Evolutionary conservation across 768 basidiomycete species (phyloP).

Genomic region (Pilatotrama ljubarskyi): DNA sequence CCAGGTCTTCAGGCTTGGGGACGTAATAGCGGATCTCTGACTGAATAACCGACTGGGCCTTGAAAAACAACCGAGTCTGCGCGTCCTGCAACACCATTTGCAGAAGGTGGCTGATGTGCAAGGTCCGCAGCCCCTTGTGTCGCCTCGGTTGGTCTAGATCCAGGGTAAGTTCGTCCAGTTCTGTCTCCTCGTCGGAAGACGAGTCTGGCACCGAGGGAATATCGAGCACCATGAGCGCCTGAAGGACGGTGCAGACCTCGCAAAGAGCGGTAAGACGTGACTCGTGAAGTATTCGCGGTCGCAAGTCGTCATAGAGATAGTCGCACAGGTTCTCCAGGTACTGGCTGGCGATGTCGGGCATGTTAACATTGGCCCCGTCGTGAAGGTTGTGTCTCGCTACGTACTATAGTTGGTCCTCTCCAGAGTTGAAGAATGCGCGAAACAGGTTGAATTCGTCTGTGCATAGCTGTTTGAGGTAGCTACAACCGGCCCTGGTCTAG

Average conservation of each 20-base stretch:
- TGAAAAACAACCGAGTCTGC: conserved; percentile 93
- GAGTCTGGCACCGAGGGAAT: conserved; percentile 45
- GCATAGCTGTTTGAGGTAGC: conserved; percentile 89
- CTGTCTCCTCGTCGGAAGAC: conserved; percentile 35
- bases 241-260: conserved; percentile 94
- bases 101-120: conserved; percentile 81
- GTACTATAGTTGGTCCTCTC: conserved; percentile 73
- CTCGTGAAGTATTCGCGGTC: conserved; percentile 94
- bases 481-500: conserved; percentile 89
- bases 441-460: conserved; percentile 88
- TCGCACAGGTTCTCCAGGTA: conserved; percentile 93
- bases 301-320: conserved; percentile 91
- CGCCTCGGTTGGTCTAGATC: conserved; percentile 38
- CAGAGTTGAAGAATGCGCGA: conserved; percentile 83
- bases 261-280: conserved; percentile 84
- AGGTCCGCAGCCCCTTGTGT: conserved; percentile 47
- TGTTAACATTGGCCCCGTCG: not conserved
- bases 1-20: conserved; percentile 76
- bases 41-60: conserved; percentile 90
- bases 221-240: conserved; percentile 95
- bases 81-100: conserved; percentile 94
- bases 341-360: conserved; percentile 46
- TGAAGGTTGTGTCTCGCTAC: conserved; percentile 27
- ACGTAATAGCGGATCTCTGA: conserved; percentile 84
- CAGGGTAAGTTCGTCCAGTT: conserved; percentile 40